Conservation (phyloP, 441 rosid genomes). For the Aquilaria agallochum region DNA sequence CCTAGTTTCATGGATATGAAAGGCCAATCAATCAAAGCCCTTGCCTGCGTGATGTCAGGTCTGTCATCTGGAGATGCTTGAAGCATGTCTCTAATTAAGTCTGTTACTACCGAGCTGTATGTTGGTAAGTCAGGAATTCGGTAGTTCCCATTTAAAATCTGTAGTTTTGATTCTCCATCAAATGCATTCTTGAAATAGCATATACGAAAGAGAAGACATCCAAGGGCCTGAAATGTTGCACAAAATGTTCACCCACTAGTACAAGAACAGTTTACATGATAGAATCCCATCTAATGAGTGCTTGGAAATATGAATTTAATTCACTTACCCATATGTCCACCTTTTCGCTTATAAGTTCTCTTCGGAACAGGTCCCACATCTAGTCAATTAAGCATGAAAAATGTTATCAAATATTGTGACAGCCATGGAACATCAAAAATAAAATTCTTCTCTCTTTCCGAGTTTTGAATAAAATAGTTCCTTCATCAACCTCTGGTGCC, state of each 20-base stretch:
- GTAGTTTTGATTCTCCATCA: constrained; percentile 97
- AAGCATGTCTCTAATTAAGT: constrained; percentile 83
- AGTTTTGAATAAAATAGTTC: constrained; percentile 17
- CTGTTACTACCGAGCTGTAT: constrained; percentile 56
- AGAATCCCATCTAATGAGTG: too few relatives aligned
- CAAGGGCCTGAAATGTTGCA: constrained; percentile 68
- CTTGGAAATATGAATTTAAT: constrained; percentile 10
- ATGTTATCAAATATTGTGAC: constrained; percentile 26
- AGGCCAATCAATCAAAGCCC: constrained; percentile 70
- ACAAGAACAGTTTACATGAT: too few relatives aligned
- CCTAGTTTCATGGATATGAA: constrained; percentile 72
- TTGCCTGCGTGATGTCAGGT: constrained; percentile 98
- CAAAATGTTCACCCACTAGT: constrained; percentile 5
- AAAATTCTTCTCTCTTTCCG: background rate
- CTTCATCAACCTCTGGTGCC: constrained; percentile 84
- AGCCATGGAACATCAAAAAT: constrained; percentile 23
- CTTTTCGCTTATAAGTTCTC: constrained; percentile 88
- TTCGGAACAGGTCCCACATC: constrained; percentile 97
- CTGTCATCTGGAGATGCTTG: constrained; percentile 87
- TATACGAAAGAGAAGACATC: constrained; percentile 90
- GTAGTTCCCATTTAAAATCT: constrained; percentile 87
- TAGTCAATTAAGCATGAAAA: constrained; percentile 32
- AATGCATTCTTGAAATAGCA: constrained; percentile 92
- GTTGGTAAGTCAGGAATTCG: constrained; percentile 82
- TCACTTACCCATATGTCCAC: constrained; percentile 94